Evolutionary conservation across 2,329 filamentous ascomycete species (phyloP).

Genomic region (Cladosporium sp.): DNA sequence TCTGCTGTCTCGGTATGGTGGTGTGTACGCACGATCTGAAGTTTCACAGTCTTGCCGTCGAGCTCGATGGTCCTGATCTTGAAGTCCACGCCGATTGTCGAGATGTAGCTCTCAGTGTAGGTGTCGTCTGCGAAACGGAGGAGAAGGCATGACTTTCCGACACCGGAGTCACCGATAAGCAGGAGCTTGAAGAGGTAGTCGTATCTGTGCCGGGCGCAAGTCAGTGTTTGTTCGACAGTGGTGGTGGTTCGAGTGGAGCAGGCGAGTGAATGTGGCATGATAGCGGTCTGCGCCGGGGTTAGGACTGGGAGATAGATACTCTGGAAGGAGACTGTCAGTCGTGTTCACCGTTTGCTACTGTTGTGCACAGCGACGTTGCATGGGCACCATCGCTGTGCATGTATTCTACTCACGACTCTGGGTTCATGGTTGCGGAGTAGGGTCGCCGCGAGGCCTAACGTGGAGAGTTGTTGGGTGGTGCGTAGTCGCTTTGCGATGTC

Average conservation of each 20-base stretch:
- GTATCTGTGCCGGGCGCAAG: slow-evolving; percentile 63
- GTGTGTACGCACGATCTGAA: slow-evolving; percentile 78
- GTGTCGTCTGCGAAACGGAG: slow-evolving; percentile 98
- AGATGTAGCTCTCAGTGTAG: slow-evolving; percentile 99
- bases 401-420: slow-evolving; percentile 71
- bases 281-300: slow-evolving; percentile 11
- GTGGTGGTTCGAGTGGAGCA: background rate
- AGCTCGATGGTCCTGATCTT: slow-evolving; percentile 99
- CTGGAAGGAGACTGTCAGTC: slow-evolving; percentile 9
- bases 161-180: slow-evolving; percentile 99
- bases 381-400: slow-evolving; percentile 13
- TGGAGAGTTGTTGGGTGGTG: background rate
- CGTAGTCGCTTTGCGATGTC: background rate
- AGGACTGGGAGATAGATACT: slow-evolving; percentile 5
- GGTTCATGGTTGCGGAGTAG: slow-evolving; percentile 61
- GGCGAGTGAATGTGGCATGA: slow-evolving; percentile 8
- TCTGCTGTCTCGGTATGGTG: background rate
- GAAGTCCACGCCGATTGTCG: slow-evolving; percentile 98
- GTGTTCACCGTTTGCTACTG: background rate
- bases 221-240: background rate
- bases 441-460: slow-evolving; percentile 5
- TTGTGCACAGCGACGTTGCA: slow-evolving; percentile 20
- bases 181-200: slow-evolving; percentile 99
- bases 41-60: slow-evolving; percentile 98
- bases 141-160: slow-evolving; percentile 98